Percentiles rank a stretch among this genome's conserved stretches.
Evolutionary conservation across 768 basidiomycete genomes (phyloP).

Genomic region (Pleurotus ostreatus): DNA sequence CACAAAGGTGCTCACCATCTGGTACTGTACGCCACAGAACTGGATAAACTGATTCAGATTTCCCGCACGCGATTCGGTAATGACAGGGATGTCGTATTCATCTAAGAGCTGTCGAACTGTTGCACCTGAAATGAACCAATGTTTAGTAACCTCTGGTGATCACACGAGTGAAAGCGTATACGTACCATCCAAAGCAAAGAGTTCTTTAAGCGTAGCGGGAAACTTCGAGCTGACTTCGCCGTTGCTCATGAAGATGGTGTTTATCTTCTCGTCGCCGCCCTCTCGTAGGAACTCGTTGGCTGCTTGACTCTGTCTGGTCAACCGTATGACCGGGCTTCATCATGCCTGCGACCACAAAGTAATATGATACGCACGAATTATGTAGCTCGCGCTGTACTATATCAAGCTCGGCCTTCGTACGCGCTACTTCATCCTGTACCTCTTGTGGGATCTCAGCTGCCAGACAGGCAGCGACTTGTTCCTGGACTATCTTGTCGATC

Average conservation of each 20-base stretch:
- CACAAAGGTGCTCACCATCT: constrained; percentile 36
- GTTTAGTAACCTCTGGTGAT: not conserved
- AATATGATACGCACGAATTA: constrained; percentile 46
- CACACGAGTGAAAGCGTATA: not conserved
- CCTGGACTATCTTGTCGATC: constrained; percentile 46
- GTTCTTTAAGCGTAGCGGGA: constrained; percentile 45
- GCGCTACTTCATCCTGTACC: constrained; percentile 43
- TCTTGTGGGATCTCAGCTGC: constrained; percentile 41
- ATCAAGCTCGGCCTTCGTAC: constrained; percentile 42
- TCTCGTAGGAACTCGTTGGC: constrained; percentile 45
- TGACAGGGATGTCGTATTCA: constrained; percentile 34
- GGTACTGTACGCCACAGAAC: constrained; percentile 53
- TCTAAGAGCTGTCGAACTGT: constrained; percentile 29
- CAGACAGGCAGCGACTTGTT: constrained; percentile 46
- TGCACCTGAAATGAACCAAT: constrained; percentile 19
- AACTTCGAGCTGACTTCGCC: constrained; percentile 45
- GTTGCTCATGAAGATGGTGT: constrained; percentile 43
- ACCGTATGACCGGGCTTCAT: not conserved
- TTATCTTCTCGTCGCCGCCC: constrained; percentile 36
- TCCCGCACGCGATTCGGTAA: constrained; percentile 35
- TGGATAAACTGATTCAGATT: constrained; percentile 56
- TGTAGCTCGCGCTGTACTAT: constrained; percentile 43
- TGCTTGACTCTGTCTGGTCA: constrained; percentile 51
- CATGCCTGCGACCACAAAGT: not conserved
- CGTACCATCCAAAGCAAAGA: constrained; percentile 29